Evolutionary conservation across 345 rosid genomes (phyloP).

Genomic region (Salix viminalis): DNA sequence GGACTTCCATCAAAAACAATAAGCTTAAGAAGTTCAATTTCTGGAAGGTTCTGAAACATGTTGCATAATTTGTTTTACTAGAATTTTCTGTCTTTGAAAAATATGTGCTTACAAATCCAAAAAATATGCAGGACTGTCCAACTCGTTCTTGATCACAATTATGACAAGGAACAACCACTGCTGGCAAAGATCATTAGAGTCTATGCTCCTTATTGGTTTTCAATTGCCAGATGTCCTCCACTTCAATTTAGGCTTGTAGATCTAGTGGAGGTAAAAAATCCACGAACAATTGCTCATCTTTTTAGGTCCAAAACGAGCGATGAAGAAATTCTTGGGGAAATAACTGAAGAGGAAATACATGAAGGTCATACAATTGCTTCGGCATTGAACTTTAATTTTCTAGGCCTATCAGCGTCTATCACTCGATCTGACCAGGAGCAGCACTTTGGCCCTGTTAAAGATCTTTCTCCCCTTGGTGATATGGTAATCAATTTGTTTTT

Average conservation of each 20-base stretch:
- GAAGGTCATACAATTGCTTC: slow-evolving; percentile 92
- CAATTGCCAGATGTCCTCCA: slow-evolving; percentile 79
- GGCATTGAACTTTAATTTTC: slow-evolving; percentile 64
- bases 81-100: background rate
- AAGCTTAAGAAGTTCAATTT: slow-evolving; percentile 70
- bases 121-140: slow-evolving; percentile 66
- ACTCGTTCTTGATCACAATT: slow-evolving; percentile 78
- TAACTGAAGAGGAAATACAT: slow-evolving; percentile 73
- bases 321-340: slow-evolving; percentile 46
- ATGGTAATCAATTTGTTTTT: slow-evolving; percentile 46
- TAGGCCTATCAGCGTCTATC: slow-evolving; percentile 69
- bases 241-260: slow-evolving; percentile 63
- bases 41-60: slow-evolving; percentile 61
- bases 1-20: slow-evolving; percentile 74
- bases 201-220: slow-evolving; percentile 90
- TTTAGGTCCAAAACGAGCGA: slow-evolving; percentile 45
- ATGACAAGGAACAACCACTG: slow-evolving; percentile 48
- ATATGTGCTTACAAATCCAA: slow-evolving; percentile 10
- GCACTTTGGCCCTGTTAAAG: slow-evolving; percentile 64
- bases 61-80: slow-evolving; percentile 14
- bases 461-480: slow-evolving; percentile 87
- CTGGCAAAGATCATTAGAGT: slow-evolving; percentile 64
- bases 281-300: slow-evolving; percentile 46
- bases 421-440: slow-evolving; percentile 43
- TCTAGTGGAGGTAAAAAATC: slow-evolving; percentile 43